phyloP scores from a whole-genome alignment of 1,139 yeast species.

The Petasospora fabianii region DNA sequence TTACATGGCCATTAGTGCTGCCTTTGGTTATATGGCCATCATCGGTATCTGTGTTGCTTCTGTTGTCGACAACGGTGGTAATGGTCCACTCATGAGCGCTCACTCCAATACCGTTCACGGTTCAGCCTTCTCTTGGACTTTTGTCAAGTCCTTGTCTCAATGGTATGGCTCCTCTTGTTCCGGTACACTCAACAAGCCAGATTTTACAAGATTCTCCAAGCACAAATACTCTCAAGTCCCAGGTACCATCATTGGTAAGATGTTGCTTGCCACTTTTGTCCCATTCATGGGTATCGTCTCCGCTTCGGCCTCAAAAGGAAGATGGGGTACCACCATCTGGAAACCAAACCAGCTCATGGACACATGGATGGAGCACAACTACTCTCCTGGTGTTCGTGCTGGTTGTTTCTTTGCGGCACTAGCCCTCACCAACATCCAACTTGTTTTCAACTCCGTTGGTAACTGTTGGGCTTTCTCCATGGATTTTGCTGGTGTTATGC shows the following conservation, averaged over 20 bases:
- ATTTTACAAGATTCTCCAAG: constrained; percentile 32
- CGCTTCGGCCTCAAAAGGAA: constrained; percentile 7
- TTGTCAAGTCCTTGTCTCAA: constrained; percentile 24
- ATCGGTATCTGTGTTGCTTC: constrained; percentile 35
- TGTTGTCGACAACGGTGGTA: constrained; percentile 27
- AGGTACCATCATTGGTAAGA: constrained; percentile 30
- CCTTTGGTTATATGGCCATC: constrained; percentile 39
- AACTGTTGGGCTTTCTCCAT: constrained; percentile 23
- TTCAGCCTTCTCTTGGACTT: constrained; percentile 17
- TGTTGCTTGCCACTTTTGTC: constrained; percentile 8
- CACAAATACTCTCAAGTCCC: constrained; percentile 25
- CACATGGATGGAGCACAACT: constrained; percentile 8
- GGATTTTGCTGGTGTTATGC: constrained; percentile 37
- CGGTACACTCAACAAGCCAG: constrained; percentile 32
- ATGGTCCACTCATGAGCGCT: constrained; percentile 12
- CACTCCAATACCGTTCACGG: constrained; percentile 16
- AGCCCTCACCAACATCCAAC: constrained; percentile 6
- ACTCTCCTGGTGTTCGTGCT: constrained; percentile 11
- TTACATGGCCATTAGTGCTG: constrained; percentile 35
- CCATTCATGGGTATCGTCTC: constrained; percentile 13
- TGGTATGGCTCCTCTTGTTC: constrained; percentile 32
- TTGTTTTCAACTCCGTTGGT: constrained; percentile 9
- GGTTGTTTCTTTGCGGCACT: constrained; percentile 10
- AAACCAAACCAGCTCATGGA: constrained; percentile 7
- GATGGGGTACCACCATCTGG: constrained; percentile 8